These are phyloP conservation scores for Syncephalis plumigaleata DNA, from an alignment of 371 early-diverging fungal species.

Conservation along the genomic window DNA sequence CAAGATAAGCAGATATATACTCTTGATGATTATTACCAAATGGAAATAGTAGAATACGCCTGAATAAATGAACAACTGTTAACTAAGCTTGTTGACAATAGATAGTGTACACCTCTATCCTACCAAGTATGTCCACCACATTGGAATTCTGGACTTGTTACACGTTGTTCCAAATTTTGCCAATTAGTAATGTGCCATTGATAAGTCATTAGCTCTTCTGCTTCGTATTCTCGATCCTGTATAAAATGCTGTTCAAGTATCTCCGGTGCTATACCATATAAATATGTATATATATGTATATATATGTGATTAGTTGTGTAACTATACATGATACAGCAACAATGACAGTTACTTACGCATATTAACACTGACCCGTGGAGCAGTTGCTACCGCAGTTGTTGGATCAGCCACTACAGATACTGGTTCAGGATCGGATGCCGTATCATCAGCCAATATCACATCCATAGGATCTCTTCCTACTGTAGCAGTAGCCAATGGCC, in stretches of 20 bases:
- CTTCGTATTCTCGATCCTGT: slow-evolving; percentile 20
- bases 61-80: slow-evolving; percentile 7
- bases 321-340: too few relatives aligned
- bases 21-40: slow-evolving; percentile 64
- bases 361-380: too few relatives aligned
- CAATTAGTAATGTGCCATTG: slow-evolving; percentile 41
- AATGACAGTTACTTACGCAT: too few relatives aligned
- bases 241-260: slow-evolving; percentile 5
- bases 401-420: too few relatives aligned
- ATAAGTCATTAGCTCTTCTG: slow-evolving; percentile 24
- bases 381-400: too few relatives aligned
- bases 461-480: too few relatives aligned
- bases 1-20: slow-evolving; percentile 61
- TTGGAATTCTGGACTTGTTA: slow-evolving; percentile 33
- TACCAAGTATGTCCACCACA: slow-evolving; percentile 40
- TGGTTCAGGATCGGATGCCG: too few relatives aligned
- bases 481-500: too few relatives aligned
- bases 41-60: slow-evolving; percentile 83
- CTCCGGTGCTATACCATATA: too few relatives aligned
- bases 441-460: too few relatives aligned
- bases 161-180: slow-evolving; percentile 23
- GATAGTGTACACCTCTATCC: neutral
- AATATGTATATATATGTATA: too few relatives aligned
- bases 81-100: neutral
- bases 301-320: too few relatives aligned